phyloP scores from a whole-genome alignment of 1,284 basidiomycete genomes.

The Rhodotorula sp. region DNA sequence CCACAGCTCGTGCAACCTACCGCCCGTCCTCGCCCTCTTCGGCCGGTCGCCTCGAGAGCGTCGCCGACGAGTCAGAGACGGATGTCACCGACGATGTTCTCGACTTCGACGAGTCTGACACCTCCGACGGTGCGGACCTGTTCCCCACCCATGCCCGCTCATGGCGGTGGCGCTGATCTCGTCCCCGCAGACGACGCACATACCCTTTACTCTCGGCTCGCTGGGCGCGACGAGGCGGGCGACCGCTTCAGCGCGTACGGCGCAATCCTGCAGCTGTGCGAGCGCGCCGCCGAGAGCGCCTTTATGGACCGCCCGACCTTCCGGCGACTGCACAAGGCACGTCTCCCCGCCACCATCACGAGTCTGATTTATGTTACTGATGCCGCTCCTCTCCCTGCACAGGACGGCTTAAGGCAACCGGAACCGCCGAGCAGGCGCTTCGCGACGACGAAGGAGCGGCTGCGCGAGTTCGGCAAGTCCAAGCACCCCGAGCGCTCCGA shows the following conservation, averaged over 20 bases:
- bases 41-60: neutral
- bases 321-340: conserved; percentile 3
- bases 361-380: neutral
- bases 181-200: conserved; percentile 19
- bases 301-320: conserved; percentile 30
- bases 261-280: conserved; percentile 24
- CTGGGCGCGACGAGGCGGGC: conserved; percentile 5
- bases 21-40: neutral
- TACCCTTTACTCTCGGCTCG: neutral
- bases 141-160: neutral
- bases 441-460: conserved; percentile 1
- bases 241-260: conserved; percentile 35
- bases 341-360: neutral
- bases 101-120: neutral
- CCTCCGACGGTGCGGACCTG: conserved; percentile 8
- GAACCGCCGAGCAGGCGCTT: neutral
- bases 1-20: neutral
- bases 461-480: neutral
- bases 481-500: neutral
- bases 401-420: neutral
- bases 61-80: neutral
- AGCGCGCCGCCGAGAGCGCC: conserved; percentile 21
- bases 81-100: neutral
- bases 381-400: accelerated
- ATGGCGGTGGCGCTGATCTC: neutral